Evolutionary conservation across 495 filamentous ascomycete species (phyloP), one percentile per base, ranked within the genome.

Genomic region (Podospora pseudocomata): DNA sequence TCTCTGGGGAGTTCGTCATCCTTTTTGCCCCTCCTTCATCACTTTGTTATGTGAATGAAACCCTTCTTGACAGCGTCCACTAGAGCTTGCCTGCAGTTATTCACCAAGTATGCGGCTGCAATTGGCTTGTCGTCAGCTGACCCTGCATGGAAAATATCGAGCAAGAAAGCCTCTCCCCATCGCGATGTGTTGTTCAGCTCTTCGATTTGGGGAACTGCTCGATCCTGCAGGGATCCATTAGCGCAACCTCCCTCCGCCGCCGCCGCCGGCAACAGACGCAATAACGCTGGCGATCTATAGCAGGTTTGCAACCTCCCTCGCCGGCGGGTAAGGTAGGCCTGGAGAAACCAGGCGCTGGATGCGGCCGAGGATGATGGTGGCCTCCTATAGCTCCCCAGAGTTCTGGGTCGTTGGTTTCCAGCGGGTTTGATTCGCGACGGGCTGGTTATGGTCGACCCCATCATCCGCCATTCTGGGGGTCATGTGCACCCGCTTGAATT

Each of bases 21-120:
- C 61, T 63, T 63, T 63, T 63, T 63, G 28, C 30, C 61, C 61
- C 61, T 26, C 32, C 28, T 39, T 32, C 11, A 63, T n/a, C 61
- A 63, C 18, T 32, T 23, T 23, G 20, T 23, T 23, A 23, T n/a
- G 7, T 13, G 7, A 16, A 23, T 23, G 20, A 23, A 23, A 49
- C 18, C 30, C 30, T 32, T 32, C 30, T 49, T 49, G 39, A 16
- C 39, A 49, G 39, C 9, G 39, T 49, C 39, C 15, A 16, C 39
- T 49, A 49, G 9, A 49, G 34, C 34, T 39, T 23, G 34, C 34
- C 34, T 39, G 11, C 34, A 39, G 11, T 39, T 23, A 39, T 39
- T 39, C 39, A 49, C 39, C 39, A 49, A 49, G 39, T 11, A 11
- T 49, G 39, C 39, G 39, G 39, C 39, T 49, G 39, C 39, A 11